Base-by-base conservation (phyloP, 1,139 yeast species). In the Arxiozyma slooffiae region DNA sequence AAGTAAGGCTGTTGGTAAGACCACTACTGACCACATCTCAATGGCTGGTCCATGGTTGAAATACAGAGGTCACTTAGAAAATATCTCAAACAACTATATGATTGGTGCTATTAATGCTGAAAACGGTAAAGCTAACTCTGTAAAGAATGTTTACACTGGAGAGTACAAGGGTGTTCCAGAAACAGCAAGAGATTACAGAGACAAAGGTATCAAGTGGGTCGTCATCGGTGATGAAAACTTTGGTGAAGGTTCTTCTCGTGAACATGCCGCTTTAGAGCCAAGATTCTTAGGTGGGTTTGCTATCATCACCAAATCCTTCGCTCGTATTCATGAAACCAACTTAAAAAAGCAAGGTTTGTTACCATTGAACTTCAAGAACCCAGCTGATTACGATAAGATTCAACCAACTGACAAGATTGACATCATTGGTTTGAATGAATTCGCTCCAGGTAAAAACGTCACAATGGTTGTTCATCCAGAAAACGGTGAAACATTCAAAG, bases 21-120 rank as follows among this genome's bases (percentile, higher is more conserved):
- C 97, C 73, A 92, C 98, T 69, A 92, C 98, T 64, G 98, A 92
- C 77, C 97, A 92, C 78, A 92, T 92, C 69, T 90, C 97, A 68
- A 89, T 87, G 94, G 98, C 98, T 71, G 98, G 98, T 77, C 97
- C 97, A 71, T 92, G 98, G 98, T 87, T 92, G 81, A 92, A 92
- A 80, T 92, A 92, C 95, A 88, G 97, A 81, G 98, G 98, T 78
- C 98, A 92, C 79, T 81, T 92, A 77, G 94, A 89, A 78, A 92
- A 92, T 84, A 92, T 92, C 71, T 89, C 97, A 67, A 88, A 90
- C 81, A 92, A 92, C 81, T 89, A 90, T 78, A 89, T 92, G 97
- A 92, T 92, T 79, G 98, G 98, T 78, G 98, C 97, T 63, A 89
- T 82, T 71, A 92, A 92, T 75, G 92, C 90, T 68, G 97, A 86